Base-by-base conservation (phyloP, 768 basidiomycete species). In the Polyporus arcularius region DNA sequence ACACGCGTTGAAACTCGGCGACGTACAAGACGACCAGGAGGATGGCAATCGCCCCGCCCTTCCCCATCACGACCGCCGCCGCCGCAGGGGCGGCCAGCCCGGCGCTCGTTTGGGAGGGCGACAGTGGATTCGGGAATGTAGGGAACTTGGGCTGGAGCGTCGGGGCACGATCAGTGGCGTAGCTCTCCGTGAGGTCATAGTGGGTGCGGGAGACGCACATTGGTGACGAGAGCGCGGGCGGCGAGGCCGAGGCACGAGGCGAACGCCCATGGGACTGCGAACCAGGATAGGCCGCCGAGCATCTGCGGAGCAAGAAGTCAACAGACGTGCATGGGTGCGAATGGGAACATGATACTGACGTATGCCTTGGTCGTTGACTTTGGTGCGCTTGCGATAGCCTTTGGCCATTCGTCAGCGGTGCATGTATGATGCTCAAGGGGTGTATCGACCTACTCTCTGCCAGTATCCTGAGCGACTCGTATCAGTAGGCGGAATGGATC, bases 241-340 rank as follows among this genome's bases (percentile, higher is more conserved):
- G 68, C 71, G 10, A 80, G 72, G n/a, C 79, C 79, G 46, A 77
- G 69, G 21, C 74, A 74, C 0, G 78, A 79, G n/a, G 75, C 77
- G 58, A 80, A 78, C 3, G 73, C 74, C 70, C 75, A 79, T 4
- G 80, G 80, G 11, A 79, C 74, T 4, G 75, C 73, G 42, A 78
- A 76, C 84, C 84, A 85, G 1, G 83, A 83, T 35, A 85, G 67
- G 5, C 83, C 84, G 4, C 85, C 84, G 32, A 85, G 74, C 77
- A 85, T 82, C 78, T 82, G 62, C 21, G 16, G 49, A 61, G 8
- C 21, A 26, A 54, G 10, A 11, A 39, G 42, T 38, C 18, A 30
- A 56, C 21, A 26, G 18, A 45, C 32, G 40, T 6, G 35, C 18
- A 16, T 43, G 26, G 35, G 16, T 15, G 10, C 39, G 26, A 11